These are phyloP conservation scores for Pseudonitzschia pungens DNA, from an alignment of 108 stramenopile species.

Conservation along the genomic window DNA sequence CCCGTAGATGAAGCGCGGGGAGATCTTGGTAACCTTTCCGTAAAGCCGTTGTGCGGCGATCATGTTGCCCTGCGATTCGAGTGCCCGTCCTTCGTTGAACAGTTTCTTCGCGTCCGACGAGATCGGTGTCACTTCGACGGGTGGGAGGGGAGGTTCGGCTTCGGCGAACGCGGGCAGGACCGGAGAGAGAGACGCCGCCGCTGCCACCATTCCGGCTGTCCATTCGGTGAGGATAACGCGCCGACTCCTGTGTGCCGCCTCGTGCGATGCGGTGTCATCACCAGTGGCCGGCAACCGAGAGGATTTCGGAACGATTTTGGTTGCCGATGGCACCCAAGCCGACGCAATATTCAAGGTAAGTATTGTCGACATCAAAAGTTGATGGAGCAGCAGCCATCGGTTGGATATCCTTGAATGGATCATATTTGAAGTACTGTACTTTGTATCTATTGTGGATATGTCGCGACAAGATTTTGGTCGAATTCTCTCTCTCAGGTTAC, in stretches of 20 bases:
- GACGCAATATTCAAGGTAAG: no score
- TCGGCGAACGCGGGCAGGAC: background rate
- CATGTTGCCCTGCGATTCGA: conserved; percentile 75
- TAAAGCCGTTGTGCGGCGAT: conserved; percentile 79
- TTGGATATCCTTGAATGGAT: no score
- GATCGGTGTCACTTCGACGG: conserved; percentile 8
- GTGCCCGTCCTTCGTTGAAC: conserved; percentile 75
- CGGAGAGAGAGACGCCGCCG: background rate
- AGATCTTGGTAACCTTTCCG: conserved; percentile 73
- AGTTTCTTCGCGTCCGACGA: conserved; percentile 30
- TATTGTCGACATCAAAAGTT: no score
- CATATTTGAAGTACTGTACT: no score
- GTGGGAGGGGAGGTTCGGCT: background rate
- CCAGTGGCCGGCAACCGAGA: background rate
- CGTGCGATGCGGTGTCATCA: background rate
- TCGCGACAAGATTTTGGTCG: no score
- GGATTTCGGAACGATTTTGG: no score
- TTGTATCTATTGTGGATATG: no score
- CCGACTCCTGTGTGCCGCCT: background rate
- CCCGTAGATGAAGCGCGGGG: conserved; percentile 76
- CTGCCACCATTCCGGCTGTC: background rate
- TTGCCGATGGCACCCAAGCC: no score
- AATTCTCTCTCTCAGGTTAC: no score
- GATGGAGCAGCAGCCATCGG: no score
- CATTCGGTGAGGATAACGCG: background rate